phyloP scores from a whole-genome alignment of 257 asterid genomes.

The Salvia rosmarinus region DNA sequence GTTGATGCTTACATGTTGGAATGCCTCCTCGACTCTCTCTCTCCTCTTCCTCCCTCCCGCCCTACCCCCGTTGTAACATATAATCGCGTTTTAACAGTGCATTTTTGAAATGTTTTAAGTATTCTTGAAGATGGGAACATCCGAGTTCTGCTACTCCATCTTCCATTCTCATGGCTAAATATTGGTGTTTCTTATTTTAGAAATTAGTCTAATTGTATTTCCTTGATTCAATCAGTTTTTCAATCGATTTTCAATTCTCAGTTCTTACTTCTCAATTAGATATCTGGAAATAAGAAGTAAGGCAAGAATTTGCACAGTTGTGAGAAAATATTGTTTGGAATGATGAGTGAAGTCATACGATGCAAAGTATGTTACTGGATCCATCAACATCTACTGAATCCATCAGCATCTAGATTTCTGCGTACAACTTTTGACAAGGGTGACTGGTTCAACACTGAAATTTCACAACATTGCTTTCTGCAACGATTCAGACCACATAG shows the following conservation, averaged over 20 bases:
- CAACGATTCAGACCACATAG: neutral
- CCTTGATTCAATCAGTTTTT: conserved; percentile 11
- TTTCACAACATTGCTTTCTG: neutral
- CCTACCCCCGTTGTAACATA: conserved; percentile 23
- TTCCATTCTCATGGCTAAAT: conserved; percentile 6
- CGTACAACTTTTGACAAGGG: conserved; percentile 16
- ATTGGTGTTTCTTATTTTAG: neutral
- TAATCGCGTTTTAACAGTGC: conserved; percentile 1
- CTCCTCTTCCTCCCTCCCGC: neutral
- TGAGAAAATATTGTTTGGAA: neutral
- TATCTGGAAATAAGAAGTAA: no score
- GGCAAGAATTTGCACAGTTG: neutral
- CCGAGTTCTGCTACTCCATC: neutral
- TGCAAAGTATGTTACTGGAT: neutral
- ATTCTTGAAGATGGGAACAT: conserved; percentile 34
- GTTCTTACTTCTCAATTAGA: neutral
- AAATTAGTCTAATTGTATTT: conserved; percentile 12
- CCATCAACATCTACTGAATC: no score
- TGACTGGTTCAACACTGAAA: neutral
- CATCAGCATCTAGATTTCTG: conserved; percentile 27
- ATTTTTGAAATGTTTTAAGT: conserved; percentile 35
- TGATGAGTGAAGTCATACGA: conserved; percentile 7
- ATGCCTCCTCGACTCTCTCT: neutral
- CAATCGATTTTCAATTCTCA: neutral
- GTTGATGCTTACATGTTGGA: conserved; percentile 28